phyloP scores from a whole-genome alignment of 2,329 filamentous ascomycete genomes.

The Rugonectria rugulosa region DNA sequence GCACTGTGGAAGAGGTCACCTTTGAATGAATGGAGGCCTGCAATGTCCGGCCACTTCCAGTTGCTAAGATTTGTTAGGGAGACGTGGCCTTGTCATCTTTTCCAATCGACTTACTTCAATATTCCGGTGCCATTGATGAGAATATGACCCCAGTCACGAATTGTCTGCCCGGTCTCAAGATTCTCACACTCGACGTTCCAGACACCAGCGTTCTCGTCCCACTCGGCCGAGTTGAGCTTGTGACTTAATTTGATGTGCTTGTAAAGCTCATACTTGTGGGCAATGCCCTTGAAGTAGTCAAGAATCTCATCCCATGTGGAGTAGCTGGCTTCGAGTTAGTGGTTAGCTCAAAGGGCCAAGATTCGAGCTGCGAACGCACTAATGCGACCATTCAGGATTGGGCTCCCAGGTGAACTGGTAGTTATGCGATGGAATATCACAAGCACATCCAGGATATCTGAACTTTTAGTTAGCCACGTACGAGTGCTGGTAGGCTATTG shows the following conservation, averaged over 20 bases:
- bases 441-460: conserved; percentile 19
- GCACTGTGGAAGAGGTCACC: conserved; percentile 19
- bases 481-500: too few relatives aligned
- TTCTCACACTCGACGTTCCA: conserved; percentile 7
- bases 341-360: not conserved
- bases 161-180: not conserved
- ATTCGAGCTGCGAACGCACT: too few relatives aligned
- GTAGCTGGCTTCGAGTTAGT: not conserved
- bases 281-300: too few relatives aligned
- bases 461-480: too few relatives aligned
- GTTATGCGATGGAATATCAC: conserved; percentile 20
- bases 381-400: conserved; percentile 17
- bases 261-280: too few relatives aligned
- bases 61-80: not conserved
- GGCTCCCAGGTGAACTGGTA: conserved; percentile 23
- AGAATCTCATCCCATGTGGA: not conserved
- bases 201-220: conserved; percentile 1
- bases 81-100: accelerated
- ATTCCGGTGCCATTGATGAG: conserved; percentile 16
- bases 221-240: too few relatives aligned
- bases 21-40: conserved; percentile 10
- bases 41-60: conserved; percentile 20
- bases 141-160: conserved; percentile 10
- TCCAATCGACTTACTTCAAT: conserved; percentile 3
- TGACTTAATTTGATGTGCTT: too few relatives aligned